These are phyloP conservation scores for Fusarium sp. DNA, from an alignment of 2,329 filamentous ascomycete species.

Conservation along the genomic window DNA sequence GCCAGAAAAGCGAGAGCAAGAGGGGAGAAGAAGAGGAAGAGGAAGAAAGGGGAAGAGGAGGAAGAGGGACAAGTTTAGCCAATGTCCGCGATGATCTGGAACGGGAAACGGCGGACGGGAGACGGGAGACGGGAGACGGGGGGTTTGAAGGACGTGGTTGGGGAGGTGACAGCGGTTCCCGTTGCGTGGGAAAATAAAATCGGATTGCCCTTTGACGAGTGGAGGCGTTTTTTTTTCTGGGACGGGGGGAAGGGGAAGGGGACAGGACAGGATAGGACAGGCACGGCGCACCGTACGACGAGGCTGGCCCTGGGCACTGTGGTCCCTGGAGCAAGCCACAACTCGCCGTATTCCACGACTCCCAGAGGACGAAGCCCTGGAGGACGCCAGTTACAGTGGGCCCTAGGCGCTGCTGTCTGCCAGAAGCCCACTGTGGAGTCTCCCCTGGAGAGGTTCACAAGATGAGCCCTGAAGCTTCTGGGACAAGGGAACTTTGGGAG, in stretches of 20 bases:
- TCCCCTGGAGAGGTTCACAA: conserved; percentile 18
- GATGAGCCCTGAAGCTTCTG: conserved; percentile 16
- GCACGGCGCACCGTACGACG: conserved; percentile 18
- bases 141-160: conserved; percentile 40
- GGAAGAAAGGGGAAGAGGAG: conserved; percentile 35
- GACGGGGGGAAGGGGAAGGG: conserved; percentile 10
- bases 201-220: conserved; percentile 29
- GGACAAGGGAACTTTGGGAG: neutral
- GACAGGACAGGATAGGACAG: conserved; percentile 21
- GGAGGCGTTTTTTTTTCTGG: conserved; percentile 45
- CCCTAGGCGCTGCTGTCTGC: conserved; percentile 35
- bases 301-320: conserved; percentile 25
- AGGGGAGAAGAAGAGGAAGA: conserved; percentile 33
- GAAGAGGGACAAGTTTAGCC: conserved; percentile 36
- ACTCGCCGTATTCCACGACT: conserved; percentile 6
- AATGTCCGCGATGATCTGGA: conserved; percentile 48
- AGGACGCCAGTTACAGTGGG: conserved; percentile 19
- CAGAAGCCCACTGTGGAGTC: conserved; percentile 39
- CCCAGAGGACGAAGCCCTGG: conserved; percentile 4
- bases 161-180: conserved; percentile 49
- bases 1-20: conserved; percentile 28
- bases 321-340: conserved; percentile 23
- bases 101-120: conserved; percentile 47
- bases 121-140: conserved; percentile 46
- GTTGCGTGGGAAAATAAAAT: conserved; percentile 40